Percentiles rank a stretch among this genome's conserved stretches.
Evolutionary conservation across 371 early-diverging fungal genomes (phyloP).

Genomic region (Circinella umbellata): DNA sequence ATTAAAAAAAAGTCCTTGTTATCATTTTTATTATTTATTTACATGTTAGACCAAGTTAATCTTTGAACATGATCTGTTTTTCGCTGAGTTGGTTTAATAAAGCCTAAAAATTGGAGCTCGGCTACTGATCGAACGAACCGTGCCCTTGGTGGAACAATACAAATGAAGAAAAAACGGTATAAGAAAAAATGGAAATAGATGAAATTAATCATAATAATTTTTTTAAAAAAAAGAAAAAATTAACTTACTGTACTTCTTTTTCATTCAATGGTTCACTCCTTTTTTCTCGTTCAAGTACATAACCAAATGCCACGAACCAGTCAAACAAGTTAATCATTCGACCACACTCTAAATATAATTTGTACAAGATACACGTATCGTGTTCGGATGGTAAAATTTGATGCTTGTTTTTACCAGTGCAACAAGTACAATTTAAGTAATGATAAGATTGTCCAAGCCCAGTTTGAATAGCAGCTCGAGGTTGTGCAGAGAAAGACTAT

Average conservation of each 20-base stretch:
- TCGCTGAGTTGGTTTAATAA: slow-evolving; percentile 84
- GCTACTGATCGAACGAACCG: slow-evolving; percentile 86
- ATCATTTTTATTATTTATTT: slow-evolving; percentile 6
- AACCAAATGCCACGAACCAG: slow-evolving; percentile 85
- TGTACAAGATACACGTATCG: slow-evolving; percentile 87
- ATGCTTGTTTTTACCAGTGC: slow-evolving; percentile 37
- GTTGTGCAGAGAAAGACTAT: slow-evolving; percentile 83
- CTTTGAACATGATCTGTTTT: slow-evolving; percentile 94
- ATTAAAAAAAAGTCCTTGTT: too few relatives aligned
- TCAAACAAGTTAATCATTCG: slow-evolving; percentile 93
- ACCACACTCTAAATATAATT: slow-evolving; percentile 90
- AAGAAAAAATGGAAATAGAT: too few relatives aligned
- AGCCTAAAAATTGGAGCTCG: slow-evolving; percentile 88
- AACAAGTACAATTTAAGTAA: slow-evolving; percentile 82
- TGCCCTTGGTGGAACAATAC: slow-evolving; percentile 49
- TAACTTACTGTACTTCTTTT: slow-evolving; percentile 54
- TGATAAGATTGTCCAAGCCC: slow-evolving; percentile 77
- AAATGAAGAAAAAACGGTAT: background rate
- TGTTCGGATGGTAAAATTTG: slow-evolving; percentile 68
- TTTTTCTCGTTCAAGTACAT: slow-evolving; percentile 61
- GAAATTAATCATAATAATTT: too few relatives aligned
- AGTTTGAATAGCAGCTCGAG: slow-evolving; percentile 81
- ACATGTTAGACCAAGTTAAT: slow-evolving; percentile 82
- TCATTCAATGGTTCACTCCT: slow-evolving; percentile 38
- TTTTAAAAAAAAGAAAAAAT: background rate